A percentile compares a stretch with the other conserved stretches of the same genome.
Evolutionary conservation across 176 grass and related monocot genomes (phyloP).

Genomic region (Oryza longistaminata): DNA sequence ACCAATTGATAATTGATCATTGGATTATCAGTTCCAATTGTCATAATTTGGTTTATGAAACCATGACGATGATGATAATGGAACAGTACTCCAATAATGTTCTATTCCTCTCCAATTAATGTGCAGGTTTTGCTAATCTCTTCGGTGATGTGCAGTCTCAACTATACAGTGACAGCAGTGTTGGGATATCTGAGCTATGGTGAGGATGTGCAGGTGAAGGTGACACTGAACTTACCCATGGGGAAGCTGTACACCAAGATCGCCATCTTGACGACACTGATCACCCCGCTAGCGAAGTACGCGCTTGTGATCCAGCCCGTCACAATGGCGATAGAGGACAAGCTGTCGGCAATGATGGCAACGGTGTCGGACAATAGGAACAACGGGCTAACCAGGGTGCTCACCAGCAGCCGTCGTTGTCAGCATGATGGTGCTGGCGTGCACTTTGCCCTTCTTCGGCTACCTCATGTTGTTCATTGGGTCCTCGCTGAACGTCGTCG

Average conservation of each 20-base stretch:
- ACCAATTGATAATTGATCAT: neutral
- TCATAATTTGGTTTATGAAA: neutral
- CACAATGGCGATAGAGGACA: constrained; percentile 45
- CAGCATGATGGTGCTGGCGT: constrained; percentile 57
- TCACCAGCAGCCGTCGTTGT: constrained; percentile 38
- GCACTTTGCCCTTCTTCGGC: constrained; percentile 58
- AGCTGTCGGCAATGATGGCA: neutral
- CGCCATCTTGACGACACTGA: constrained; percentile 56
- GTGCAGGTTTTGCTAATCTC: constrained; percentile 51
- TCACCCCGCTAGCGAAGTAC: constrained; percentile 63
- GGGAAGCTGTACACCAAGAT: constrained; percentile 55
- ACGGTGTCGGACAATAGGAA: neutral
- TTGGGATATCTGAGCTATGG: constrained; percentile 64
- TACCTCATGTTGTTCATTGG: constrained; percentile 63
- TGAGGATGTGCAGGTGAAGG: constrained; percentile 41
- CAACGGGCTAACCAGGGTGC: neutral
- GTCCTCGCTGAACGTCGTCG: constrained; percentile 57
- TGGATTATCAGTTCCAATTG: neutral
- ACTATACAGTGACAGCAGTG: constrained; percentile 52
- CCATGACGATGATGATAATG: too few relatives aligned
- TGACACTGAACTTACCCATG: constrained; percentile 61
- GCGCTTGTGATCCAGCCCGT: constrained; percentile 55
- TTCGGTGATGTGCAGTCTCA: constrained; percentile 49
- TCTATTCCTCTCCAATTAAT: neutral
- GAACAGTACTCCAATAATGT: too few relatives aligned